phyloP scores from a whole-genome alignment of 2,329 filamentous ascomycete species.

The Rhexocercosporidium sp. region DNA sequence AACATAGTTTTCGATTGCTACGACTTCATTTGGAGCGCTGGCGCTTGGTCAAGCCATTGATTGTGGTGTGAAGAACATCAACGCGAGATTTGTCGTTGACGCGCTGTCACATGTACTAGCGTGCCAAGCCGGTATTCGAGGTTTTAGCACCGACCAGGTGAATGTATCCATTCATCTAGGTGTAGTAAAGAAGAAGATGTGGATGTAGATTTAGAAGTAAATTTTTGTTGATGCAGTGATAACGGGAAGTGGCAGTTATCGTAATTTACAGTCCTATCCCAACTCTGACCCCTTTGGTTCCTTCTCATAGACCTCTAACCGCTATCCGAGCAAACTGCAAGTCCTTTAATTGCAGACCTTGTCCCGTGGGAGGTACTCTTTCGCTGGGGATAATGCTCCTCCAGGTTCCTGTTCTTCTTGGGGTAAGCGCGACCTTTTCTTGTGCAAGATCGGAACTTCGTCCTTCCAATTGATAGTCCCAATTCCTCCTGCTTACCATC shows the following conservation, averaged over 20 bases:
- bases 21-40: neutral
- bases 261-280: neutral
- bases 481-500: neutral
- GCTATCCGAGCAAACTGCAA: neutral
- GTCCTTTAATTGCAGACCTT: neutral
- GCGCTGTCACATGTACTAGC: neutral
- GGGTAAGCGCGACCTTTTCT: neutral
- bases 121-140: neutral
- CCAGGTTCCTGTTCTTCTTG: neutral
- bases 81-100: neutral
- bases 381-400: neutral
- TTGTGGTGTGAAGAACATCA: neutral
- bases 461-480: neutral
- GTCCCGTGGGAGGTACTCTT: neutral
- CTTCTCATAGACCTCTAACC: neutral
- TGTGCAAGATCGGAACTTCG: neutral
- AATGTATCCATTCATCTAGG: too few species aligned
- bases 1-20: constrained; percentile 50
- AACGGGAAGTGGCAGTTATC: neutral
- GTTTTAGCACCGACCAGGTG: too few species aligned
- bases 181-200: too few species aligned
- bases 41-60: too few species aligned
- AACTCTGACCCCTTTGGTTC: neutral
- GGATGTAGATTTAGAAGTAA: too few species aligned
- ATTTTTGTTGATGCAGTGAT: too few species aligned